phyloP scores from a whole-genome alignment of 1,284 basidiomycete genomes.

The Boletellus sp. region DNA sequence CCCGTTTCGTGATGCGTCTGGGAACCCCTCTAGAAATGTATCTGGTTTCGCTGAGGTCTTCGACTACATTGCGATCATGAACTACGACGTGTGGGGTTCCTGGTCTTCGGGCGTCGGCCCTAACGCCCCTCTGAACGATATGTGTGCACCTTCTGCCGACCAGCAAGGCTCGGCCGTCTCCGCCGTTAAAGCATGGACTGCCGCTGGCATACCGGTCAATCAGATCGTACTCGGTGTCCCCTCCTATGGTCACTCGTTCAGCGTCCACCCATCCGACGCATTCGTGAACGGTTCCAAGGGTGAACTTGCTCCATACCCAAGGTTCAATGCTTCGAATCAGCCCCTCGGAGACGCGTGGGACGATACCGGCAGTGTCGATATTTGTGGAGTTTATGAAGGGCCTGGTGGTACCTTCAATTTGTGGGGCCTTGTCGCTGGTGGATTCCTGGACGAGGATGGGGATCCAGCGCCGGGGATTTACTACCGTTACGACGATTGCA shows the following conservation, averaged over 20 bases:
- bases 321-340: conserved; percentile 35
- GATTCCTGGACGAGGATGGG: conserved; percentile 39
- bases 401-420: conserved; percentile 39
- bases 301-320: conserved; percentile 32
- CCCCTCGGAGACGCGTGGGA: conserved; percentile 44
- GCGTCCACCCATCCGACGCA: conserved; percentile 34
- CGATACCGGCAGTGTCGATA: conserved; percentile 29
- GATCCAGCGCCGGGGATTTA: conserved; percentile 36
- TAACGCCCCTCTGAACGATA: conserved; percentile 67
- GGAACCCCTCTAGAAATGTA: conserved; percentile 53
- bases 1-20: conserved; percentile 53
- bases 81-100: conserved; percentile 69
- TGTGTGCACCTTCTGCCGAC: conserved; percentile 50
- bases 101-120: conserved; percentile 51
- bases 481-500: conserved; percentile 42
- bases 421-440: conserved; percentile 38
- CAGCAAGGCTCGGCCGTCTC: conserved; percentile 61
- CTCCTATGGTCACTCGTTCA: conserved; percentile 50
- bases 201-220: conserved; percentile 57
- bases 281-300: conserved; percentile 19
- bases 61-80: conserved; percentile 71
- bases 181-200: conserved; percentile 59
- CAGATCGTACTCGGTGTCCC: conserved; percentile 70
- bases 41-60: conserved; percentile 39
- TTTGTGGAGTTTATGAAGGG: conserved; percentile 35